Evolutionary conservation across 2,329 filamentous ascomycete genomes (phyloP), one percentile per base, ranked within the genome.

Genomic region (Fusarium verticillioides): DNA sequence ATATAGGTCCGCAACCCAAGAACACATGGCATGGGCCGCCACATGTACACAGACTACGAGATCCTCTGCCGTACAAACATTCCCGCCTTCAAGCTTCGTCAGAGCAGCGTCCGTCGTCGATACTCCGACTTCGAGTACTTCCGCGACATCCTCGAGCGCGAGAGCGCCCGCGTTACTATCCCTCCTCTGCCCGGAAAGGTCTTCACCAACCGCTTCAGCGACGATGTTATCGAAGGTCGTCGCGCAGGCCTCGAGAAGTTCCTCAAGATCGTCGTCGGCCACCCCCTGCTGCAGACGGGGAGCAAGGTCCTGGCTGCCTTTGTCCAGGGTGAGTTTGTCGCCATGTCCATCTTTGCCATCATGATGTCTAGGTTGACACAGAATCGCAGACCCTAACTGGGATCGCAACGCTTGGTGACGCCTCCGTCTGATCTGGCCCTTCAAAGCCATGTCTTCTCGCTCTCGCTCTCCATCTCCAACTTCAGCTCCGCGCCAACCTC

Each of bases 41-140:
- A 91, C 85, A 97, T 97, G 95, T 98, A 98, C 87, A 99, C 96
- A 61, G 96, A 97, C 84, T 99, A 98, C 87, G 95, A 98, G 84
- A 98, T 99, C 81, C 89, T 97, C 78, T 97, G 96, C 87, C 92
- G 94, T 79, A 99, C 96, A 84, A 99, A 99, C 86, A 99, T 99
- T 81, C 96, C 96, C 66, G 95, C 96, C 78, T 99, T 99, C 89
- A 98, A 98, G 87, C 91, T 98, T 78, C 94, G 95, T 76, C 90
- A 93, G 81, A 95, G 92, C 74, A 90, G 91, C 77, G 96, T 99
- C 71, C 94, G 95, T 77, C 92, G 96, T 72, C 94, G 96, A 59
- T 99, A 99, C 87, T 96, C 93, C 64, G 96, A 99, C 84, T 99
- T 99, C 82, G 96, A 99, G 85, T 96, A 97, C 85, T 99, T 99